Conservation (phyloP, 2,329 filamentous ascomycete genomes). For the Metarhizium rileyi region DNA sequence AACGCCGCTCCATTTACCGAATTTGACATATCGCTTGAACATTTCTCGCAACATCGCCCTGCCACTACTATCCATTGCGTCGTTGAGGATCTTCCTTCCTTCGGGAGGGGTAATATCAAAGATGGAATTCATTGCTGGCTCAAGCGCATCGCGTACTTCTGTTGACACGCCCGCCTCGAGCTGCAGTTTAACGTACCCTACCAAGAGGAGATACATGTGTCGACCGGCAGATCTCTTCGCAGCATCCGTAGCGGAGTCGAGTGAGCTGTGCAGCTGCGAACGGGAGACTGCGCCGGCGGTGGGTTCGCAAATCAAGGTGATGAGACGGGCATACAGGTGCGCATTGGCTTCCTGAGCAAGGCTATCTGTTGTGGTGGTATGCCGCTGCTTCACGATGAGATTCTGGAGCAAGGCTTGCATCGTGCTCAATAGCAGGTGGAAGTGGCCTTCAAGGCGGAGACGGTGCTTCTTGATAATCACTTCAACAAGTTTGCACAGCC, state of each 20-base stretch:
- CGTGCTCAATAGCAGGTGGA: constrained; percentile 45
- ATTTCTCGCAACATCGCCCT: constrained; percentile 48
- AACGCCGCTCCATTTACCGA: constrained; percentile 55
- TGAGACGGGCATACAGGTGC: constrained; percentile 41
- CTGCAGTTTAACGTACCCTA: constrained; percentile 51
- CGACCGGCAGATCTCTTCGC: constrained; percentile 52
- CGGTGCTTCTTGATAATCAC: constrained; percentile 50
- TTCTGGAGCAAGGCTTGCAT: constrained; percentile 47
- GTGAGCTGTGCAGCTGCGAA: constrained; percentile 29
- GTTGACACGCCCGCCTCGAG: constrained; percentile 43
- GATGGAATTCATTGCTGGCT: constrained; percentile 48
- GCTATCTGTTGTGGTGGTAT: constrained; percentile 9
- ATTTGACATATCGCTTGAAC: constrained; percentile 50
- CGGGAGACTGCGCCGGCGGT: constrained; percentile 45
- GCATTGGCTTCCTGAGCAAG: constrained; percentile 34
- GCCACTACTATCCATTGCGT: constrained; percentile 49
- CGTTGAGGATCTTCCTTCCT: constrained; percentile 45
- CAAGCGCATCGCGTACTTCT: constrained; percentile 43
- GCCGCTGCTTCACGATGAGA: constrained; percentile 31
- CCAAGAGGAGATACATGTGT: constrained; percentile 51
- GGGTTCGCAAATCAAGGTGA: constrained; percentile 51
- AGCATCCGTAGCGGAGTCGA: constrained; percentile 51
- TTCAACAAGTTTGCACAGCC: constrained; percentile 44
- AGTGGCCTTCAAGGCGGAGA: constrained; percentile 51
- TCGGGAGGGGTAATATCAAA: constrained; percentile 48